Evolutionary conservation across 768 basidiomycete species (phyloP).

Genomic region (Suillus spraguei): DNA sequence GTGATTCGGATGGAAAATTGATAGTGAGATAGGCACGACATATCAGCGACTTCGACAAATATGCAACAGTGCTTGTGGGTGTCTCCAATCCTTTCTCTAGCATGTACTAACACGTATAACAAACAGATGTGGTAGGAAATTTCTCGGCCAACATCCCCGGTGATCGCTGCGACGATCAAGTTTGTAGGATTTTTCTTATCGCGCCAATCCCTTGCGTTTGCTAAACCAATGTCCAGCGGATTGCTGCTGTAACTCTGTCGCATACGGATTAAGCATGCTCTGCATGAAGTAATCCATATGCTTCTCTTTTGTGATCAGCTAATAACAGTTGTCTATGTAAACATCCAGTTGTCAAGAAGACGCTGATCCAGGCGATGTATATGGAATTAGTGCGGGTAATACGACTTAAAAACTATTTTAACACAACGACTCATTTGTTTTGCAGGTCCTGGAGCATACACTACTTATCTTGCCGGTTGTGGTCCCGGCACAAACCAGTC

Average conservation of each 20-base stretch:
- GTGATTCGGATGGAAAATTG: background rate
- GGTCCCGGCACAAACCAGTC: slow-evolving; percentile 9
- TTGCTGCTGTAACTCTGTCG: slow-evolving; percentile 27
- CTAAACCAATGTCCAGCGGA: slow-evolving; percentile 7
- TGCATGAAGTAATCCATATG: slow-evolving; percentile 24
- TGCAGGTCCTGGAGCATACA: slow-evolving; percentile 22
- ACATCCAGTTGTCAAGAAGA: slow-evolving; percentile 23
- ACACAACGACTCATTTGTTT: slow-evolving; percentile 5
- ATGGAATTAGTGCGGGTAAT: slow-evolving; percentile 11
- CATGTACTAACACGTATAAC: background rate
- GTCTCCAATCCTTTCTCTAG: background rate
- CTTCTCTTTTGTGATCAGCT: background rate
- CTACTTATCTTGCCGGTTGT: slow-evolving; percentile 16
- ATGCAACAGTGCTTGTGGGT: slow-evolving; percentile 21
- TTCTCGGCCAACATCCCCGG: slow-evolving; percentile 1
- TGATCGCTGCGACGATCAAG: slow-evolving; percentile 7
- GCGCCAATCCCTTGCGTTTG: background rate
- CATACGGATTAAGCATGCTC: slow-evolving; percentile 27
- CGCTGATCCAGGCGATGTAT: slow-evolving; percentile 8
- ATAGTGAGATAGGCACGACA: slow-evolving; percentile 19
- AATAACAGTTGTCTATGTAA: background rate
- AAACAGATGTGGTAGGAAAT: slow-evolving; percentile 6
- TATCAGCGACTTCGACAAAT: slow-evolving; percentile 27
- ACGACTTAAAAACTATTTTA: background rate
- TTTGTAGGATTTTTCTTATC: slow-evolving; percentile 2